A percentile compares a stretch with the other conserved stretches of the same genome.
phyloP scores from a whole-genome alignment of 2,329 filamentous ascomycete genomes.

The Cordyceps militaris region DNA sequence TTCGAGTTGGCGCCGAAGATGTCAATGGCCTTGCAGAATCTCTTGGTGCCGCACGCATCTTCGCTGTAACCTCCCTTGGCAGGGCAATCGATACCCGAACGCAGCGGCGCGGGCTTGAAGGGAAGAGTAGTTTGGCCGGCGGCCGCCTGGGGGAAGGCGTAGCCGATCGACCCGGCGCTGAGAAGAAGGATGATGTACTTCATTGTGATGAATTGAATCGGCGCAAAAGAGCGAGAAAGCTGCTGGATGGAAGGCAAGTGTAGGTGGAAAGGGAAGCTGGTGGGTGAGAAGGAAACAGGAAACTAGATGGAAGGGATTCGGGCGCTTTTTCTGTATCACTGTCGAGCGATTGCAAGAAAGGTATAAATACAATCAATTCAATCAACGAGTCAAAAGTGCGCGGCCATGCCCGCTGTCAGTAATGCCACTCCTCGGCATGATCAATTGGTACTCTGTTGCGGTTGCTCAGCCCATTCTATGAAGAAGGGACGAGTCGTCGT shows the following conservation, averaged over 20 bases:
- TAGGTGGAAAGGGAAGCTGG: neutral
- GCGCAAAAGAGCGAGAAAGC: neutral
- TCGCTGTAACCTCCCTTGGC: neutral
- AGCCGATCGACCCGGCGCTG: neutral
- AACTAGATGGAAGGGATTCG: too few species aligned
- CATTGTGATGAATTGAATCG: neutral
- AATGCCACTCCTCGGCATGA: too few species aligned
- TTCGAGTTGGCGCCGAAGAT: neutral
- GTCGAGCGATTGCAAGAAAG: too few species aligned
- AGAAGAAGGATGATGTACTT: neutral
- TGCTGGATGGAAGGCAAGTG: neutral
- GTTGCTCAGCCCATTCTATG: too few species aligned
- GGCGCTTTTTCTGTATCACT: too few species aligned
- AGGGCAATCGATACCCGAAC: neutral
- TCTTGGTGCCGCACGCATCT: neutral
- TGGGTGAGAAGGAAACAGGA: neutral
- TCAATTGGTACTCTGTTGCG: too few species aligned
- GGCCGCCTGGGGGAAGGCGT: neutral
- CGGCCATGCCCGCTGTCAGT: too few species aligned
- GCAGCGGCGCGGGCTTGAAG: neutral
- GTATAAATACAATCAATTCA: too few species aligned
- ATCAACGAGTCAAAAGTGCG: too few species aligned
- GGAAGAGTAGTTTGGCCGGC: neutral
- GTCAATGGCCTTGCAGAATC: neutral
- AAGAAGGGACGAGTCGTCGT: too few species aligned